Conservation (phyloP, 352 stramenopile species). For the Phytophthora hybrid region DNA sequence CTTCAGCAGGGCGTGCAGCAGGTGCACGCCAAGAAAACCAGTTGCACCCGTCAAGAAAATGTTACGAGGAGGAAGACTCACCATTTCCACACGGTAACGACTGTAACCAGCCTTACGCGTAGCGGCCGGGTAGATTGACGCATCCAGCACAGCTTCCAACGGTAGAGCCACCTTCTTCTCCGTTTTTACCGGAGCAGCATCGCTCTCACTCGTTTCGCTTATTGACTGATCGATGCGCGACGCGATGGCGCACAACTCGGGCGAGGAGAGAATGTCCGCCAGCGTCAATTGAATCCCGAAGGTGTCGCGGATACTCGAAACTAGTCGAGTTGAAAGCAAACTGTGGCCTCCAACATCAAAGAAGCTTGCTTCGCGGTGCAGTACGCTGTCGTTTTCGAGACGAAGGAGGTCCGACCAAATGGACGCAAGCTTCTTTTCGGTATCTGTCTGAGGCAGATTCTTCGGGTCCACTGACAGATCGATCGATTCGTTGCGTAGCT, state of each 20-base stretch:
- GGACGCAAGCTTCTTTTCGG: constrained; percentile 61
- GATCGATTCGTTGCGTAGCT: constrained; percentile 78
- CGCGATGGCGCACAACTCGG: constrained; percentile 66
- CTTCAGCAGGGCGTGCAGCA: constrained; percentile 85
- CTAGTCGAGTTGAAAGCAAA: constrained; percentile 74
- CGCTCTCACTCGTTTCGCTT: constrained; percentile 10
- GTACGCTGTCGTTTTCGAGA: constrained; percentile 59
- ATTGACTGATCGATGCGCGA: constrained; percentile 57
- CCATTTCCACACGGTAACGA: constrained; percentile 85
- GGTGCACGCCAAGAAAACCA: constrained; percentile 89
- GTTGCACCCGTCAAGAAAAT: constrained; percentile 93
- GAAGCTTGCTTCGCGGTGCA: constrained; percentile 76
- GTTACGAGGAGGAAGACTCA: constrained; percentile 70
- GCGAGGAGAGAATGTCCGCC: constrained; percentile 74
- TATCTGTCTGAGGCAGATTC: constrained; percentile 64
- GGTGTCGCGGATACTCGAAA: constrained; percentile 73
- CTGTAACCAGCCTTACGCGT: constrained; percentile 81
- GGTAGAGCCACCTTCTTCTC: constrained; percentile 65
- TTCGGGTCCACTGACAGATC: constrained; percentile 60
- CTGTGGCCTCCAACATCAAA: constrained; percentile 87
- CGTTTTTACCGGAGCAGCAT: background rate
- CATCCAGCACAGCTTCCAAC: constrained; percentile 71
- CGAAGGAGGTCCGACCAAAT: constrained; percentile 79
- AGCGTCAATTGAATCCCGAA: constrained; percentile 79
- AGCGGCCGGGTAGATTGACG: constrained; percentile 75